A percentile compares a stretch with the other conserved stretches of the same genome.
Conservation (phyloP, 2,329 filamentous ascomycete species). For the Phyllosticta capitalensis region DNA sequence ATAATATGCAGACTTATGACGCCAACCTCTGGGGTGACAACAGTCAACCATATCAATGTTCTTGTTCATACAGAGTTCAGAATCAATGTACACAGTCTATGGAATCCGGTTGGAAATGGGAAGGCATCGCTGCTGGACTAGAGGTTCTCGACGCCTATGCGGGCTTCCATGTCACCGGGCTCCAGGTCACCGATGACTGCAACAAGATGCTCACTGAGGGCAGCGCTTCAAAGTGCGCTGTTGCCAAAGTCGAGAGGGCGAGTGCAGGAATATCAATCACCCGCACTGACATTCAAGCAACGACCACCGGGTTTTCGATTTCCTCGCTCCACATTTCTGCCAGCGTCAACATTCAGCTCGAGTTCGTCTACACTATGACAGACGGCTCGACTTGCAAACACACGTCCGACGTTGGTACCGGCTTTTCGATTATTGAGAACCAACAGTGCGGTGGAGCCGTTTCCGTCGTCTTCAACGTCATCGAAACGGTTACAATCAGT, state of each 20-base stretch:
- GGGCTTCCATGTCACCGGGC: conserved; percentile 66
- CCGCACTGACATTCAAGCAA: conserved; percentile 39
- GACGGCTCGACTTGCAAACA: conserved; percentile 78
- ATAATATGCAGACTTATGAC: background rate
- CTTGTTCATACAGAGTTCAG: conserved; percentile 53
- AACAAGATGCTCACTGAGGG: conserved; percentile 43
- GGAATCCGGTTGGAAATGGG: conserved; percentile 62
- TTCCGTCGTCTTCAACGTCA: conserved; percentile 59
- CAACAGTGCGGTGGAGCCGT: conserved; percentile 86
- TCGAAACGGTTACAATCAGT: conserved; percentile 46
- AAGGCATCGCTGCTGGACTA: conserved; percentile 48
- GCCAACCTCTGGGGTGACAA: conserved; percentile 38
- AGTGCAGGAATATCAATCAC: conserved; percentile 50
- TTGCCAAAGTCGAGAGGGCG: conserved; percentile 40
- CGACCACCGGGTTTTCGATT: conserved; percentile 55
- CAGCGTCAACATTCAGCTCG: conserved; percentile 67
- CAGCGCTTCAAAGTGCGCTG: conserved; percentile 28
- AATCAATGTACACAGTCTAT: conserved; percentile 70
- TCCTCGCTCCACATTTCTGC: conserved; percentile 61
- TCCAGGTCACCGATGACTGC: conserved; percentile 54
- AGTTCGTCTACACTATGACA: conserved; percentile 81
- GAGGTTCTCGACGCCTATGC: conserved; percentile 45
- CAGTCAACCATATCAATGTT: conserved; percentile 52
- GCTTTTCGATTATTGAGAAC: conserved; percentile 66
- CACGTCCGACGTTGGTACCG: conserved; percentile 54